A percentile compares a stretch with the other conserved stretches of the same genome.
These are phyloP conservation scores for Penicillium decumbens DNA, from an alignment of 2,329 filamentous ascomycete species.

Conservation along the genomic window DNA sequence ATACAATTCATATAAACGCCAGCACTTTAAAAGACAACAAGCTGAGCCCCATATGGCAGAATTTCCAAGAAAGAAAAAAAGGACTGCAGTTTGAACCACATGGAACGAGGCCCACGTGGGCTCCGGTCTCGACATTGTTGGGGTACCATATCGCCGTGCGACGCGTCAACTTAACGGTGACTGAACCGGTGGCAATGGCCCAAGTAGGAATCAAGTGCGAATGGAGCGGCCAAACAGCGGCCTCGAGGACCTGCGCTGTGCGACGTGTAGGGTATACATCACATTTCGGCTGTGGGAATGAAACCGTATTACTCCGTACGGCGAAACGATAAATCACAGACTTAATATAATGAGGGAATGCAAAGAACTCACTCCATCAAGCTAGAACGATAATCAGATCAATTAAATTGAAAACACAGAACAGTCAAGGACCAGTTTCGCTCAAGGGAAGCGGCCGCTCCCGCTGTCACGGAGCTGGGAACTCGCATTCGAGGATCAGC, in stretches of 20 bases:
- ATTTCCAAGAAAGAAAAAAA: not conserved
- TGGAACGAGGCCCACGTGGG: conserved; percentile 6
- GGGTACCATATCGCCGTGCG: conserved; percentile 4
- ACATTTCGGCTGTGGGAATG: conserved; percentile 8
- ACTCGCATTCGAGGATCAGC: conserved; percentile 3
- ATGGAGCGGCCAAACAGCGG: conserved; percentile 4
- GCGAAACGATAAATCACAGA: not conserved
- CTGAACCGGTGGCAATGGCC: not conserved
- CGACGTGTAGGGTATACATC: conserved; percentile 11
- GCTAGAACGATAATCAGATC: not conserved
- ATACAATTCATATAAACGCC: not conserved
- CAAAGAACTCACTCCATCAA: not conserved
- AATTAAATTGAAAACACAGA: not conserved
- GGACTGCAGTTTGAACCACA: conserved; percentile 1
- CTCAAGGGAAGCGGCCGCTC: conserved; percentile 2
- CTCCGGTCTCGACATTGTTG: not conserved
- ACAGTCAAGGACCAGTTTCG: not conserved
- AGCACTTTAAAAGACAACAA: not conserved
- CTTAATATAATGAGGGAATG: not conserved
- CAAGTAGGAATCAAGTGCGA: not conserved
- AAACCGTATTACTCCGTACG: conserved; percentile 3
- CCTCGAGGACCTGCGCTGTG: conserved; percentile 12
- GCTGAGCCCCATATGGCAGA: not conserved
- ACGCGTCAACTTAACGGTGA: conserved; percentile 10
- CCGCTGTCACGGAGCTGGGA: conserved; percentile 1